These are phyloP conservation scores for Colletotrichum acutatum DNA, from an alignment of 2,329 filamentous ascomycete species.

Conservation along the genomic window DNA sequence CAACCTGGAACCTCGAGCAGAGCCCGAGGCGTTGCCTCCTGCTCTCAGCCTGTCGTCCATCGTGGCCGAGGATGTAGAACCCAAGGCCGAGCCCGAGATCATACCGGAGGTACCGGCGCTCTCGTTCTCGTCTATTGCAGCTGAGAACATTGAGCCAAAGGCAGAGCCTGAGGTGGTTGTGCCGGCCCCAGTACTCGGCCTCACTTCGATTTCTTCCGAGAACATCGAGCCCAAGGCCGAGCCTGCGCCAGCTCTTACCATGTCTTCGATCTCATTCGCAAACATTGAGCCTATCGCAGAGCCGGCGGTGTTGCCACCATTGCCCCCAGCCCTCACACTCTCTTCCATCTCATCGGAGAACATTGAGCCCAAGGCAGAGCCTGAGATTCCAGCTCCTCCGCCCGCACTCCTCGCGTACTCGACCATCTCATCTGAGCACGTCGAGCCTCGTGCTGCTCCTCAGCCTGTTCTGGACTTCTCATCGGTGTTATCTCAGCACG, in stretches of 20 bases:
- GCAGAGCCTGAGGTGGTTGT: constrained; percentile 47
- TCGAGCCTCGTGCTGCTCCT: constrained; percentile 46
- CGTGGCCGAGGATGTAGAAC: constrained; percentile 45
- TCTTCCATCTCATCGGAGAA: constrained; percentile 45
- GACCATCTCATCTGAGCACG: constrained; percentile 54
- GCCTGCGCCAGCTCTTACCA: constrained; percentile 41
- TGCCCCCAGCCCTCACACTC: constrained; percentile 47
- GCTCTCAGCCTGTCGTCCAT: constrained; percentile 45
- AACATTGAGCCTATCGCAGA: constrained; percentile 56
- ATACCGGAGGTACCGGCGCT: constrained; percentile 36
- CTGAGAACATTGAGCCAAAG: constrained; percentile 43
- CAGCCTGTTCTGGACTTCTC: constrained; percentile 49
- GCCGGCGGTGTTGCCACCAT: constrained; percentile 42
- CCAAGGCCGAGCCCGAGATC: constrained; percentile 40
- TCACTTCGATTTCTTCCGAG: constrained; percentile 46
- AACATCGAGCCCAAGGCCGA: constrained; percentile 47
- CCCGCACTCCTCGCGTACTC: constrained; percentile 48
- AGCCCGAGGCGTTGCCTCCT: constrained; percentile 43
- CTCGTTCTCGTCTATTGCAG: constrained; percentile 39
- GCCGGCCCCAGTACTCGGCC: constrained; percentile 46
- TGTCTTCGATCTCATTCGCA: constrained; percentile 48
- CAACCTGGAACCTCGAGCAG: constrained; percentile 35
- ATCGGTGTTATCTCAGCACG: constrained; percentile 46
- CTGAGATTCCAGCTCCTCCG: constrained; percentile 38
- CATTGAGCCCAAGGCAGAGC: constrained; percentile 48